These are phyloP conservation scores for Talaromyces pinophilus DNA, from an alignment of 2,329 filamentous ascomycete genomes.

Conservation along the genomic window DNA sequence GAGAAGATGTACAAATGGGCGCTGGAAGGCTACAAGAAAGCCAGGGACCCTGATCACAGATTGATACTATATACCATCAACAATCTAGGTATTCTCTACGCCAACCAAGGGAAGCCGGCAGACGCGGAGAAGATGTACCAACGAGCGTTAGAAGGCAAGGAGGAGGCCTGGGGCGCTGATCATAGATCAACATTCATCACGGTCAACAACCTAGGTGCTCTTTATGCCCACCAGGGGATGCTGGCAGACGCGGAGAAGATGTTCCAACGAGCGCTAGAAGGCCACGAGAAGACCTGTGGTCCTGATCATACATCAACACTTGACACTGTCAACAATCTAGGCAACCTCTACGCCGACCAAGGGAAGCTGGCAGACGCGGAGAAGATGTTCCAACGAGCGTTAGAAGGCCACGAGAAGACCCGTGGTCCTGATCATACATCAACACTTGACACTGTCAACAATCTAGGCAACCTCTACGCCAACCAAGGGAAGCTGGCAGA, in stretches of 20 bases:
- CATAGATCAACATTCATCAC: too few species aligned
- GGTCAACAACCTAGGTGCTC: neutral
- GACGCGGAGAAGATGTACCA: too few species aligned
- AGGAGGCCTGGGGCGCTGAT: too few species aligned
- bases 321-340: neutral
- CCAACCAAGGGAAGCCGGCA: too few species aligned
- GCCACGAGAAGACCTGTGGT: neutral
- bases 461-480: neutral
- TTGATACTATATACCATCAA: too few species aligned
- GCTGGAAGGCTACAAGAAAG: neutral
- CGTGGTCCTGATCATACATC: neutral
- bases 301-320: neutral
- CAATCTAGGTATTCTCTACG: too few species aligned
- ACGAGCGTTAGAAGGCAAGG: too few species aligned
- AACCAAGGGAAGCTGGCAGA: neutral
- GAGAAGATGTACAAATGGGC: slow-evolving; percentile 15
- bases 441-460: neutral
- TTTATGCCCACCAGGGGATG: too few species aligned
- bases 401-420: neutral
- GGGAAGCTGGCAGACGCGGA: slow-evolving; percentile 1
- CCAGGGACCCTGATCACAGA: too few species aligned
- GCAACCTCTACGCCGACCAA: neutral
- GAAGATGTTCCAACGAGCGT: slow-evolving; percentile 9
- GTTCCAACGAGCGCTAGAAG: slow-evolving; percentile 7
- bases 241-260: slow-evolving; percentile 8